A percentile compares a stretch with the other conserved stretches of the same genome.
These are phyloP conservation scores for Sonneratia caseolaris DNA, from an alignment of 345 rosid genomes.

Conservation along the genomic window DNA sequence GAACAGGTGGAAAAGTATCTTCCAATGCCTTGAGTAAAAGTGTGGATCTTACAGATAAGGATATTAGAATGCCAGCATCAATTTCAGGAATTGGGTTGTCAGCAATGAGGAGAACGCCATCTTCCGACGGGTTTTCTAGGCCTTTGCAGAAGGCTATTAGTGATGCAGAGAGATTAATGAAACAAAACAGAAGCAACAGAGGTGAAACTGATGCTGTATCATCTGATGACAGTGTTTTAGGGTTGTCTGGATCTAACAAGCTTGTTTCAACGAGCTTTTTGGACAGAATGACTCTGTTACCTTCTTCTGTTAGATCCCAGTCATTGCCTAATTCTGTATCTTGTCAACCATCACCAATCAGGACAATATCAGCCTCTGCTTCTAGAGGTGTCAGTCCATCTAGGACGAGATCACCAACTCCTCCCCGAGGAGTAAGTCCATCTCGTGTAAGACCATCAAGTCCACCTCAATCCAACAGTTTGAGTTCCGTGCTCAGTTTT, in stretches of 20 bases:
- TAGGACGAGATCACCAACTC: slow-evolving; percentile 49
- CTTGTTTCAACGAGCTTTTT: slow-evolving; percentile 33
- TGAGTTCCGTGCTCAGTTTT: slow-evolving; percentile 83
- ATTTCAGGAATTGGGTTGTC: slow-evolving; percentile 34
- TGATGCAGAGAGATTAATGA: slow-evolving; percentile 36
- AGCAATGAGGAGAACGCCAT: slow-evolving; percentile 42
- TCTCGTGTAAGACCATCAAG: slow-evolving; percentile 56
- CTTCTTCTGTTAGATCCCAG: slow-evolving; percentile 43
- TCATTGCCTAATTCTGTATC: slow-evolving; percentile 38
- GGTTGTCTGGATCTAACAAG: slow-evolving; percentile 27
- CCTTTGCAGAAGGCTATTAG: slow-evolving; percentile 49
- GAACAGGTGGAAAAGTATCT: slow-evolving; percentile 51
- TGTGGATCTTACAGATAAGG: slow-evolving; percentile 54
- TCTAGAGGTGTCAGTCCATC: slow-evolving; percentile 36
- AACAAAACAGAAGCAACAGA: slow-evolving; percentile 29
- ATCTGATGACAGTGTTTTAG: slow-evolving; percentile 32
- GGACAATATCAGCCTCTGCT: slow-evolving; percentile 32
- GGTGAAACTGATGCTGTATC: slow-evolving; percentile 33
- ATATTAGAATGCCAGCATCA: slow-evolving; percentile 26
- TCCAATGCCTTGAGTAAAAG: slow-evolving; percentile 40
- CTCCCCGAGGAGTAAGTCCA: slow-evolving; percentile 73
- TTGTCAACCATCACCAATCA: slow-evolving; percentile 66
- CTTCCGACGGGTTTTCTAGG: slow-evolving; percentile 26
- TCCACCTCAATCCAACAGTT: slow-evolving; percentile 39
- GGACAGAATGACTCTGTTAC: slow-evolving; percentile 35